These are phyloP conservation scores for Hydnum rufescens DNA, from an alignment of 768 basidiomycete genomes.

Conservation along the genomic window DNA sequence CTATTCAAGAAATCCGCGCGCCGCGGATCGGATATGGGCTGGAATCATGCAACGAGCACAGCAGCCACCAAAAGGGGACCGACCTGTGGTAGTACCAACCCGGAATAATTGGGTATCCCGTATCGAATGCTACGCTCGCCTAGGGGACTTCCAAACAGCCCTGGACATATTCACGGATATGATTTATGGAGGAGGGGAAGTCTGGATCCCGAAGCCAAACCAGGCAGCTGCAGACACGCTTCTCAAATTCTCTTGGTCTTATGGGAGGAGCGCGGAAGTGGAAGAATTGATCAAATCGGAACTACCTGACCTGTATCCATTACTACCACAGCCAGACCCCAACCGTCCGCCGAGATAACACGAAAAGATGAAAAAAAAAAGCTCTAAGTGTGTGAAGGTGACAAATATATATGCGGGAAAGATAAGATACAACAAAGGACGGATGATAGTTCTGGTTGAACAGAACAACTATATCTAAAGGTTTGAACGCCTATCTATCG, in stretches of 20 bases:
- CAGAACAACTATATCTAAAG: neutral
- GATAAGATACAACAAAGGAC: neutral
- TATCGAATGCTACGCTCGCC: conserved; percentile 70
- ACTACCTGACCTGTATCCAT: neutral
- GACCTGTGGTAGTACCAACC: conserved; percentile 30
- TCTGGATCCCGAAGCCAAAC: neutral
- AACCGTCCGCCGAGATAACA: neutral
- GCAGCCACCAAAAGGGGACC: conserved; percentile 18
- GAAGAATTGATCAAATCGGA: neutral
- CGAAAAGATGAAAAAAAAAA: neutral
- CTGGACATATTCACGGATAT: conserved; percentile 44
- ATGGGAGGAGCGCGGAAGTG: conserved; percentile 1
- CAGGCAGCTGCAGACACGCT: neutral
- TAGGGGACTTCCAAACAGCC: conserved; percentile 46
- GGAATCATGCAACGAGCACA: conserved; percentile 19
- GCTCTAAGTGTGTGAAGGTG: too few relatives aligned
- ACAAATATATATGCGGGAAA: neutral
- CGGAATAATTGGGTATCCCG: conserved; percentile 60
- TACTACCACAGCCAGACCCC: neutral
- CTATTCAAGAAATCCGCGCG: conserved; percentile 28
- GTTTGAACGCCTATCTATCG: too few relatives aligned
- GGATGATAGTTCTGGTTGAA: neutral
- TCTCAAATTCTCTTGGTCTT: neutral
- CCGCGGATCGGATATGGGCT: conserved; percentile 35
- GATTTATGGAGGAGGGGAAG: conserved; percentile 13